Evolutionary conservation across 2,329 filamentous ascomycete genomes (phyloP).

Genomic region (Mollisiaceae sp.): DNA sequence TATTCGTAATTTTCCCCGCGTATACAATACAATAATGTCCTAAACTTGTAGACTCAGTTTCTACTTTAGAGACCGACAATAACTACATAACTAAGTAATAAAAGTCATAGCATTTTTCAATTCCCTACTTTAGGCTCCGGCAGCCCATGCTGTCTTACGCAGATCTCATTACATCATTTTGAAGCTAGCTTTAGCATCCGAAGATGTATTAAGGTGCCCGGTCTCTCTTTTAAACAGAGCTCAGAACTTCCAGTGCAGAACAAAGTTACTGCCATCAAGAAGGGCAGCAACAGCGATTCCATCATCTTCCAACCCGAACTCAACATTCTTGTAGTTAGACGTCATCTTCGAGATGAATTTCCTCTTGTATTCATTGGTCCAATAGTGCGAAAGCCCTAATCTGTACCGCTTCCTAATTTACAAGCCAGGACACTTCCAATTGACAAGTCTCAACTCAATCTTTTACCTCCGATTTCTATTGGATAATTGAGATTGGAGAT

Average conservation of each 20-base stretch:
- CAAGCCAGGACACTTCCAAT: too few species aligned
- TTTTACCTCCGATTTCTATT: too few species aligned
- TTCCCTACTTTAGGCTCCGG: background rate
- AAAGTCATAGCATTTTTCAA: too few species aligned
- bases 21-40: too few species aligned
- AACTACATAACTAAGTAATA: too few species aligned
- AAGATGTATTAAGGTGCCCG: background rate
- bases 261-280: background rate
- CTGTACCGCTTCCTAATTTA: too few species aligned
- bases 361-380: conserved; percentile 5
- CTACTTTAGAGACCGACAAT: too few species aligned
- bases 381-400: background rate
- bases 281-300: conserved; percentile 1
- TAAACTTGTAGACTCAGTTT: too few species aligned
- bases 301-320: conserved; percentile 2
- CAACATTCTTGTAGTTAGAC: background rate
- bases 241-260: background rate
- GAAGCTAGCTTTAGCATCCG: background rate
- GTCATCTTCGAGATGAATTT: background rate
- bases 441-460: too few species aligned
- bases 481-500: too few species aligned
- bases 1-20: too few species aligned
- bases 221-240: background rate
- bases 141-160: background rate
- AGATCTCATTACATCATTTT: background rate